A percentile compares a stretch with the other conserved stretches of the same genome.
phyloP scores from a whole-genome alignment of 1,139 yeast species.

The Pichia sp. region DNA sequence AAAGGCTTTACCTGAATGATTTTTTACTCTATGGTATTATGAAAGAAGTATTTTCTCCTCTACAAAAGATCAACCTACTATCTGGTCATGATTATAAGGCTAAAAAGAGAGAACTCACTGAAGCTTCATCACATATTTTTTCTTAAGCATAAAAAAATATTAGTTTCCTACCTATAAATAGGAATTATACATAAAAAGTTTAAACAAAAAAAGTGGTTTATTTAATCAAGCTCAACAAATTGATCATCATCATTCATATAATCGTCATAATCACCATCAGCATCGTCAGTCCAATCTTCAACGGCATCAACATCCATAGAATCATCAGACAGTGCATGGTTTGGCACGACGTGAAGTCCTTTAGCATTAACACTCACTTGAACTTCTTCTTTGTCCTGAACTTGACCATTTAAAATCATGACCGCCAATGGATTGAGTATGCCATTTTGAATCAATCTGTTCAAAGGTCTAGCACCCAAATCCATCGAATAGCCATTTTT shows the following conservation, averaged over 20 bases:
- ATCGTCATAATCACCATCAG: conserved; percentile 37
- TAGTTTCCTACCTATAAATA: too few relatives aligned
- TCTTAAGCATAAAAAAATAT: too few relatives aligned
- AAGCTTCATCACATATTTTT: too few relatives aligned
- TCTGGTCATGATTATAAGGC: too few relatives aligned
- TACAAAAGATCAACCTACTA: too few relatives aligned
- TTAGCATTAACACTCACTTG: conserved; percentile 42
- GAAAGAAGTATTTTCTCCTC: too few relatives aligned
- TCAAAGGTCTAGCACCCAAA: conserved; percentile 96
- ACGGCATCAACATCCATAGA: conserved; percentile 42
- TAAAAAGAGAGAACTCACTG: too few relatives aligned
- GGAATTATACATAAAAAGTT: too few relatives aligned
- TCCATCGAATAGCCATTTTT: conserved; percentile 85
- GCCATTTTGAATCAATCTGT: conserved; percentile 85
- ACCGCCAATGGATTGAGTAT: conserved; percentile 83
- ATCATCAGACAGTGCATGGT: conserved; percentile 60
- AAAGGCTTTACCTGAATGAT: too few relatives aligned
- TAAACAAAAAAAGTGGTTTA: too few relatives aligned
- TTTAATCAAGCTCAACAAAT: conserved; percentile 30
- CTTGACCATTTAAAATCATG: conserved; percentile 78
- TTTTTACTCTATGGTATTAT: too few relatives aligned
- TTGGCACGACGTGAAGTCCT: conserved; percentile 76
- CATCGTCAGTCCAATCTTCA: conserved; percentile 52
- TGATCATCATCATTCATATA: conserved; percentile 20
- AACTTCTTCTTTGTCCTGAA: conserved; percentile 80